Conservation (phyloP, 2,329 filamentous ascomycete genomes). For the Hymenoscyphus fructigenus region DNA sequence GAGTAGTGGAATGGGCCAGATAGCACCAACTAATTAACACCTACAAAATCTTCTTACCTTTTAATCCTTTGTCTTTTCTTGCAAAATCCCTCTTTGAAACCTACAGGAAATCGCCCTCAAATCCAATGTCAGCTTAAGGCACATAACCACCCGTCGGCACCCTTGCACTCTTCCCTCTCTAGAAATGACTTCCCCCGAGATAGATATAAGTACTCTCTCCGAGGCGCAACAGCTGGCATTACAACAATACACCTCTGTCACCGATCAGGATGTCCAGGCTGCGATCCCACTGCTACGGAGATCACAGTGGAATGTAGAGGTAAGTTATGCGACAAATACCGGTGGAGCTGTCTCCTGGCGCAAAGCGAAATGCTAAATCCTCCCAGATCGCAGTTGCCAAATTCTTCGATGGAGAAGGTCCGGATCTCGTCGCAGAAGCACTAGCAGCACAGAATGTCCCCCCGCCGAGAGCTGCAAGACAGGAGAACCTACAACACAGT, state of each 20-base stretch:
- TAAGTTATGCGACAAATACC: conserved; percentile 39
- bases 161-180: background rate
- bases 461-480: conserved; percentile 61
- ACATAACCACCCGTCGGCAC: conserved; percentile 1
- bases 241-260: conserved; percentile 85
- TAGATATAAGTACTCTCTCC: conserved; percentile 69
- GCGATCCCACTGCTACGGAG: conserved; percentile 77
- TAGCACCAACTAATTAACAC: background rate
- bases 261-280: conserved; percentile 73
- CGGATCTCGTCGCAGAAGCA: conserved; percentile 78
- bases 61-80: background rate
- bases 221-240: conserved; percentile 78
- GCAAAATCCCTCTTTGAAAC: background rate
- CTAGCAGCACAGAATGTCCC: conserved; percentile 60
- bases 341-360: background rate
- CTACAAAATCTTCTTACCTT: background rate
- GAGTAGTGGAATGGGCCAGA: background rate
- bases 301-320: conserved; percentile 96
- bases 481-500: conserved; percentile 72
- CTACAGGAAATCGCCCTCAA: background rate
- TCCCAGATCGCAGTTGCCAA: conserved; percentile 87
- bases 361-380: background rate
- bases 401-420: conserved; percentile 94
- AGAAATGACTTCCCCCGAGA: conserved; percentile 47
- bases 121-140: conserved; percentile 47